These are phyloP conservation scores for Talaromyces sp. DNA, from an alignment of 2,329 filamentous ascomycete genomes.

Conservation along the genomic window DNA sequence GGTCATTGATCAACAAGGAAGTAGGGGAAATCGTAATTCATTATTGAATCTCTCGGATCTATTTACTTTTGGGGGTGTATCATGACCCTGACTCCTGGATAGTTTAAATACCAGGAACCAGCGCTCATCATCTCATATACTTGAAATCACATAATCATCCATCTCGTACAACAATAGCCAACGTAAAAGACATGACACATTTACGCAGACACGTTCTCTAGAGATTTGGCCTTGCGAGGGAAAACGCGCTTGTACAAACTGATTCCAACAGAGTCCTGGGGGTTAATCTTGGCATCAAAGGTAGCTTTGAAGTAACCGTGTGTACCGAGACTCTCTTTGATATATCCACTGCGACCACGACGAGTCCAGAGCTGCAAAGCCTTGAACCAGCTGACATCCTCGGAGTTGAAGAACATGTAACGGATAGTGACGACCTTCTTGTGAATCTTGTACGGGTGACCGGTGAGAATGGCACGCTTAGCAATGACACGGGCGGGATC, in stretches of 20 bases:
- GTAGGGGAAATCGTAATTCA: slow-evolving; percentile 35
- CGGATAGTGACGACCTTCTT: slow-evolving; percentile 95
- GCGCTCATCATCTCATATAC: slow-evolving; percentile 18
- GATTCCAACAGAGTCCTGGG: slow-evolving; percentile 89
- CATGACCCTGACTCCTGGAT: slow-evolving; percentile 13
- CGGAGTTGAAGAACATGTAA: slow-evolving; percentile 99
- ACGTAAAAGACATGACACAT: neutral
- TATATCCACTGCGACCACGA: slow-evolving; percentile 81
- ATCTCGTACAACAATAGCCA: slow-evolving; percentile 15
- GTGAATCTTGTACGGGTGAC: slow-evolving; percentile 98
- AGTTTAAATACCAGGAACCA: slow-evolving; percentile 3
- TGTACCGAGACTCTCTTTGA: slow-evolving; percentile 93
- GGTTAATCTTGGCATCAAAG: slow-evolving; percentile 94
- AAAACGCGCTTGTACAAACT: slow-evolving; percentile 85
- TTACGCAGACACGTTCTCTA: slow-evolving; percentile 40
- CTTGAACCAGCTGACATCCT: slow-evolving; percentile 97
- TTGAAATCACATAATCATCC: slow-evolving; percentile 34
- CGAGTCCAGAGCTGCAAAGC: slow-evolving; percentile 93
- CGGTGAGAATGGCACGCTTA: slow-evolving; percentile 91
- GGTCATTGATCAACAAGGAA: too few relatives aligned
- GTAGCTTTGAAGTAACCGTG: slow-evolving; percentile 99
- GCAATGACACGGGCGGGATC: slow-evolving; percentile 77
- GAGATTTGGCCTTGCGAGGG: slow-evolving; percentile 67
- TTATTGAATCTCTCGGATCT: slow-evolving; percentile 31
- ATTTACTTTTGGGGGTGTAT: slow-evolving; percentile 32